A percentile compares a stretch with the other conserved stretches of the same genome.
Conservation (phyloP, 1,139 yeast species). For the Saccharomyces hybrid region DNA sequence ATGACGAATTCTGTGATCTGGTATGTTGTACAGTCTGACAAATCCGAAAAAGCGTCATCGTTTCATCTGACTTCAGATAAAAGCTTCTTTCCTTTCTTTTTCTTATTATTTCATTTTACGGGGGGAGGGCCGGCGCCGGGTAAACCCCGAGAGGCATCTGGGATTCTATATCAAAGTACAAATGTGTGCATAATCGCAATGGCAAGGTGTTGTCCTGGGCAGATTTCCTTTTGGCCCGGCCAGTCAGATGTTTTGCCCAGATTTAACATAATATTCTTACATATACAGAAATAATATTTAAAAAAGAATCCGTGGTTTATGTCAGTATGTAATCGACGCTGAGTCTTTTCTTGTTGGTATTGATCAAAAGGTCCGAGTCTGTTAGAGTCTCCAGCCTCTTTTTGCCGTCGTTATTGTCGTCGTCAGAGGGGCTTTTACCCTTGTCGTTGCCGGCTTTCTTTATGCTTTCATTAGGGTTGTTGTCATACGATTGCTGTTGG, state of each 20-base stretch:
- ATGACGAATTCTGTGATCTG: not conserved
- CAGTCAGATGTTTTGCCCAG: no score
- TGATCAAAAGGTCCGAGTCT: slow-evolving; percentile 5
- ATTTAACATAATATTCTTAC: not conserved
- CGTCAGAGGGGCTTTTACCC: slow-evolving; percentile 2
- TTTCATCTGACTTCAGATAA: not conserved
- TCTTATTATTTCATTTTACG: not conserved
- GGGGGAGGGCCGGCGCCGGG: no score
- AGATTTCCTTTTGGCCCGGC: no score
- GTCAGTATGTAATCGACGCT: slow-evolving; percentile 3
- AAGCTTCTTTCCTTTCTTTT: slow-evolving; percentile 1
- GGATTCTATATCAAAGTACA: no score
- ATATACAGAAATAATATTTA: not conserved
- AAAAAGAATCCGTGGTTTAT: not conserved
- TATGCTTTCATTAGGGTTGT: not conserved
- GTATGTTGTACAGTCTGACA: not conserved
- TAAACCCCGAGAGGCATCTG: no score
- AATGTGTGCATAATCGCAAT: no score
- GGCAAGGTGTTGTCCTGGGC: no score
- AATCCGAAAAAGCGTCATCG: not conserved
- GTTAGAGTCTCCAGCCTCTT: not conserved
- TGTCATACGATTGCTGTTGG: not conserved
- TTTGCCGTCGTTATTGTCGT: slow-evolving; percentile 1
- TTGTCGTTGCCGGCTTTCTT: slow-evolving; percentile 1
- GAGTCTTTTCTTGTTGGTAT: slow-evolving; percentile 7